These are phyloP conservation scores for Termitomyces titanicus DNA, from an alignment of 768 basidiomycete genomes.

Conservation along the genomic window DNA sequence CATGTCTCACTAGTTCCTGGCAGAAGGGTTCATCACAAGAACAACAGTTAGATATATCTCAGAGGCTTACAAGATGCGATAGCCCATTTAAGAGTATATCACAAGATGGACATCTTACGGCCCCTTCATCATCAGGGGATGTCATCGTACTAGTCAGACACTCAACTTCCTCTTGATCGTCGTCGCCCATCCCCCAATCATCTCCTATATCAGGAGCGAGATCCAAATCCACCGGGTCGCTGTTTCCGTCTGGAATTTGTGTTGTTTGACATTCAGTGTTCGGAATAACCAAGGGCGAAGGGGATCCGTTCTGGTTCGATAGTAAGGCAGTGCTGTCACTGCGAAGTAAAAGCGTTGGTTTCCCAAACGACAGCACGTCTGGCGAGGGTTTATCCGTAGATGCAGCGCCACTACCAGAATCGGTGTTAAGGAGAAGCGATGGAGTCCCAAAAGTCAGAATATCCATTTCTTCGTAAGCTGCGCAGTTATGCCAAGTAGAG, in stretches of 20 bases:
- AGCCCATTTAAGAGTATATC: conserved; percentile 20
- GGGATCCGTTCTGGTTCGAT: conserved; percentile 3
- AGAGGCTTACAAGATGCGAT: conserved; percentile 14
- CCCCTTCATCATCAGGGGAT: background rate
- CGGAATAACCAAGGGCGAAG: background rate
- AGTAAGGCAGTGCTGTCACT: background rate
- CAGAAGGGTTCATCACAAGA: background rate
- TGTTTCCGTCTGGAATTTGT: background rate
- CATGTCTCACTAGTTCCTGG: conserved; percentile 51
- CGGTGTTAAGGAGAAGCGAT: conserved; percentile 14
- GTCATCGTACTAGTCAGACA: background rate
- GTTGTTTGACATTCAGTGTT: background rate
- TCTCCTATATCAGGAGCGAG: conserved; percentile 31
- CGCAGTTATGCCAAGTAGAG: background rate
- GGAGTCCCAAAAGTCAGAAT: conserved; percentile 16
- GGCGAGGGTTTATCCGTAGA: background rate
- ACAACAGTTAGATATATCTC: background rate
- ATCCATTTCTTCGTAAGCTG: background rate
- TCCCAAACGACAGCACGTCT: conserved; percentile 14
- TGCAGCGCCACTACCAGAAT: background rate
- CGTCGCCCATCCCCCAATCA: conserved; percentile 74
- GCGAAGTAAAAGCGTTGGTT: conserved; percentile 16
- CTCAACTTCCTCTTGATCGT: conserved; percentile 31
- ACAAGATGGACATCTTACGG: conserved; percentile 22
- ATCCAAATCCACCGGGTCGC: conserved; percentile 22